phyloP scores from a whole-genome alignment of 768 basidiomycete species.

The Mycena indigotica region DNA sequence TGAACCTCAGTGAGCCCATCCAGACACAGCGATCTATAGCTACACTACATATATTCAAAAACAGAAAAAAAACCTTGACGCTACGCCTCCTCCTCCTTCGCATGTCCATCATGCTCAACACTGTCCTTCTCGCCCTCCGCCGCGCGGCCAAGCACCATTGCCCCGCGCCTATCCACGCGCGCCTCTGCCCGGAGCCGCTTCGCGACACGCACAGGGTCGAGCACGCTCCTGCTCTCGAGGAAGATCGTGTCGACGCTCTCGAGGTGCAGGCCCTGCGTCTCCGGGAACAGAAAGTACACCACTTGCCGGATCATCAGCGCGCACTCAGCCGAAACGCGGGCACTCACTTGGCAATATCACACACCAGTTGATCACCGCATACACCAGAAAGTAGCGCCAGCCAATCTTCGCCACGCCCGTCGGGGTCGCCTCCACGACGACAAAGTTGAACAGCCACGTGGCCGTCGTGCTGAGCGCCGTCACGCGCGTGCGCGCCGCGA shows the following conservation, averaged over 20 bases:
- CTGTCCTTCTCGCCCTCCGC: neutral
- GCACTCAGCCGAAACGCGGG: neutral
- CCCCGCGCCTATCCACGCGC: neutral
- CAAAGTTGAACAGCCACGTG: conserved; percentile 23
- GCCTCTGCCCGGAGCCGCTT: conserved; percentile 8
- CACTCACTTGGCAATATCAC: conserved; percentile 20
- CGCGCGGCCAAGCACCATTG: neutral
- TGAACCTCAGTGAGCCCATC: no score
- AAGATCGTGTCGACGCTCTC: conserved; percentile 23
- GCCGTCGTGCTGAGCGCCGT: conserved; percentile 21
- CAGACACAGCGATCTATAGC: no score
- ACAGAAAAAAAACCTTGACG: no score
- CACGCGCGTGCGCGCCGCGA: conserved; percentile 22
- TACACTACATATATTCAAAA: no score
- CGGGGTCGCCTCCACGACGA: conserved; percentile 22
- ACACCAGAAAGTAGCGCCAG: conserved; percentile 21
- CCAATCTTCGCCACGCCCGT: conserved; percentile 19
- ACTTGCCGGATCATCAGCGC: neutral
- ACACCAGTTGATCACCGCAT: conserved; percentile 21
- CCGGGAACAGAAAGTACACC: conserved; percentile 22
- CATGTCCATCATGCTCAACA: no score
- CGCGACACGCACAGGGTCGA: conserved; percentile 20
- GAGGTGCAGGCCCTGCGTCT: conserved; percentile 23
- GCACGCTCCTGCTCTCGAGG: conserved; percentile 19
- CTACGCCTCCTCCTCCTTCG: no score